Base-by-base conservation (phyloP, 352 stramenopile genomes). In the Phytophthora sp. region DNA sequence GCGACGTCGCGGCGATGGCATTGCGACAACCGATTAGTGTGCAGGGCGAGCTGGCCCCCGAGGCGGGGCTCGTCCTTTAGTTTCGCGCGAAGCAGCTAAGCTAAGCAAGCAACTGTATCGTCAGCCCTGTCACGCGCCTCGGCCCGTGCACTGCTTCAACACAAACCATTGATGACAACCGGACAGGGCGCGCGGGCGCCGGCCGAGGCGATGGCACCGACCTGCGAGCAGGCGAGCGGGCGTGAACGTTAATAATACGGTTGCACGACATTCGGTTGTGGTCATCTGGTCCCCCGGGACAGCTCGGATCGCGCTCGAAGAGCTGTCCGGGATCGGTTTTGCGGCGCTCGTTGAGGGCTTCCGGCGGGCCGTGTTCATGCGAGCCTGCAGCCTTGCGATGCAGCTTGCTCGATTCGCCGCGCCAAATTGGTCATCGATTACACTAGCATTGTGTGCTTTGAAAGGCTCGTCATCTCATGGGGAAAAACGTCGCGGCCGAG, bases 101-200 rank as follows among this genome's bases (percentile, higher is more conserved):
- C 58, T 69, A 73, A 72, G 63, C 51, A 72, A 73, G 48, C 64
- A 73, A 73, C 20, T 73, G 64, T 49, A 73, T 73, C 28, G 58
- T 73, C 64, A 69, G 42, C 20, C 12, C 56, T 32, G 35, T 59
- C 53, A 54, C 38, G 43, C 54, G 32, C 12, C 28, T 17, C 46
- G 39, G 39, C 54, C 45, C 32, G 56, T 68, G 50, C 56, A 66
- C 23, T 60, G 62, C 62, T 71, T 62, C 55, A 71, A 66, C 63
- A 72, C 63, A 24, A 61, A 49, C 34, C 42, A 50, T 41, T 59
- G 56, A 63, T 72, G 63, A 59, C 59, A 67, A 6, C 28, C n/a
- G 26, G 17, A 18, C 20, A 9, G 9, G 12, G 9, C 24, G 23
- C 42, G 20, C 53, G 15, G 34, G 48, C 50, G 34, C 41, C 31